phyloP scores from a whole-genome alignment of 1,139 yeast species.

The Geotrichum armillariae region DNA sequence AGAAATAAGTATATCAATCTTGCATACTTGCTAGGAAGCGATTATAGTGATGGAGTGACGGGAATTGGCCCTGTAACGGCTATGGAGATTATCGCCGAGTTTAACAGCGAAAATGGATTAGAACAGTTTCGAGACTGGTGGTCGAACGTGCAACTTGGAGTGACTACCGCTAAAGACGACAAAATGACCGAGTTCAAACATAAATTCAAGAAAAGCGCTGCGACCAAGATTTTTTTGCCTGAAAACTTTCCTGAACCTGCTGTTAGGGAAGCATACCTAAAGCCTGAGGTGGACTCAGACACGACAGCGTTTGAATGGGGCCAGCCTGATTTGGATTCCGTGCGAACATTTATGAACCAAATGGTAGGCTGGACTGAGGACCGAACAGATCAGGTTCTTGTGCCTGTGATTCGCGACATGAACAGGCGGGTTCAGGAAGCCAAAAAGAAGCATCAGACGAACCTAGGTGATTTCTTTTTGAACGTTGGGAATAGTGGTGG shows the following conservation, averaged over 20 bases:
- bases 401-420: slow-evolving; percentile 84
- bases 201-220: slow-evolving; percentile 55
- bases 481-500: background rate
- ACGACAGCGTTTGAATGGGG: slow-evolving; percentile 86
- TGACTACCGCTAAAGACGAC: slow-evolving; percentile 20
- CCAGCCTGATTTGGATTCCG: slow-evolving; percentile 74
- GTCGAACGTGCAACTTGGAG: slow-evolving; percentile 45
- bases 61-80: slow-evolving; percentile 95
- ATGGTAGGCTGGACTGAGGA: slow-evolving; percentile 83
- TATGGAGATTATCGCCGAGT: slow-evolving; percentile 90
- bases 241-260: slow-evolving; percentile 65
- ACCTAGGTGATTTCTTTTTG: slow-evolving; percentile 8
- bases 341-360: slow-evolving; percentile 66
- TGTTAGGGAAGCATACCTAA: slow-evolving; percentile 69
- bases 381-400: slow-evolving; percentile 76
- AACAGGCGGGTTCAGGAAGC: slow-evolving; percentile 49
- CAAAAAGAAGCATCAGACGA: slow-evolving; percentile 23
- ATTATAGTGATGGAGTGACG: slow-evolving; percentile 86
- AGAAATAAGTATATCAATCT: slow-evolving; percentile 67
- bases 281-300: slow-evolving; percentile 85
- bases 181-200: slow-evolving; percentile 36
- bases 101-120: slow-evolving; percentile 46
- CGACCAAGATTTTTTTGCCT: slow-evolving; percentile 64
- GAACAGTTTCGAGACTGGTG: slow-evolving; percentile 58
- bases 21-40: slow-evolving; percentile 86